Evolutionary conservation across 2,329 filamentous ascomycete species (phyloP).

Genomic region (Colletotrichum spaethianum): DNA sequence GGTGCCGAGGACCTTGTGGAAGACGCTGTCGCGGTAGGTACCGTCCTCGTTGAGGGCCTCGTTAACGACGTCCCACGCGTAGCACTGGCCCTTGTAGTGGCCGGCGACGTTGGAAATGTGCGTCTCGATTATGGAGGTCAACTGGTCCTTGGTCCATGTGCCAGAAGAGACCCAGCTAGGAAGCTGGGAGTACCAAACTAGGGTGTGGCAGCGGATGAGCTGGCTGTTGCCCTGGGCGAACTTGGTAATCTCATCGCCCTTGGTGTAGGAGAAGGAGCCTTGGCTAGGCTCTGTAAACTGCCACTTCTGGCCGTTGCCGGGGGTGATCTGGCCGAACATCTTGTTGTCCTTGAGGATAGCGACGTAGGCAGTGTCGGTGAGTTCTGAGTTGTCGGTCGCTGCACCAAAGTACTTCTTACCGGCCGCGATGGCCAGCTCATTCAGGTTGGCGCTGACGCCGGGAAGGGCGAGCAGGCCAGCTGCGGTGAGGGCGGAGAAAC

Average conservation of each 20-base stretch:
- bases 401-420: conserved; percentile 72
- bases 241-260: conserved; percentile 70
- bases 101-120: conserved; percentile 63
- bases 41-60: conserved; percentile 62
- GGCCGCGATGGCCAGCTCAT: conserved; percentile 46
- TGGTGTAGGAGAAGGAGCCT: conserved; percentile 70
- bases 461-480: conserved; percentile 37
- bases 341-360: conserved; percentile 69
- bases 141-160: conserved; percentile 55
- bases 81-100: conserved; percentile 62
- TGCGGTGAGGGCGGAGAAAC: conserved; percentile 35
- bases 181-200: conserved; percentile 58
- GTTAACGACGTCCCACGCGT: conserved; percentile 68
- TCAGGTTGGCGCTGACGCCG: conserved; percentile 52
- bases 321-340: conserved; percentile 76
- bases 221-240: conserved; percentile 37
- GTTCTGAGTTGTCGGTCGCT: conserved; percentile 70
- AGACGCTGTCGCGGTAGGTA: conserved; percentile 55
- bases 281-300: conserved; percentile 71
- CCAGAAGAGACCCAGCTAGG: conserved; percentile 59
- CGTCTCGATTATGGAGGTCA: conserved; percentile 59
- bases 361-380: conserved; percentile 67
- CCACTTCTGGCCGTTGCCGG: conserved; percentile 77
- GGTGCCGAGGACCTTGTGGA: conserved; percentile 59
- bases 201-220: conserved; percentile 66